Evolutionary conservation across 2,329 filamentous ascomycete genomes (phyloP).

Genomic region (Alternaria sp.): DNA sequence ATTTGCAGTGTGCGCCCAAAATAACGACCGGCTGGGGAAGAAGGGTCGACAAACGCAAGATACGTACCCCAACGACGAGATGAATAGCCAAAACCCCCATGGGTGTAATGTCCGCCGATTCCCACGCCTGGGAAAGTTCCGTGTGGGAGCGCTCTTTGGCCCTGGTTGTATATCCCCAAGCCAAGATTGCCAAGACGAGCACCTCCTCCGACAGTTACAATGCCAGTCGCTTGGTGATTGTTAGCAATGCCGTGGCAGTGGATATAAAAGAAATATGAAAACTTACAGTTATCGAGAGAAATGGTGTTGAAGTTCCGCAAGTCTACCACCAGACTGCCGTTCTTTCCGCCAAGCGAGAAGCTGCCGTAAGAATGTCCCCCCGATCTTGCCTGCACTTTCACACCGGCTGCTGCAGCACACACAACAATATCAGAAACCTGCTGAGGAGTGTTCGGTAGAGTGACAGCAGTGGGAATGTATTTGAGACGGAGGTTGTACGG

Average conservation of each 20-base stretch:
- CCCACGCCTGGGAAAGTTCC: conserved; percentile 58
- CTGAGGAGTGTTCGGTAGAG: conserved; percentile 59
- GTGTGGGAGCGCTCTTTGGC: conserved; percentile 54
- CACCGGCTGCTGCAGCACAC: conserved; percentile 59
- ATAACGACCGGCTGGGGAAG: too few relatives aligned
- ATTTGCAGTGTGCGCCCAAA: too few relatives aligned
- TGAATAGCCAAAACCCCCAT: conserved; percentile 38
- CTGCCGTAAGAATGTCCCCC: conserved; percentile 69
- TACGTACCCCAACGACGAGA: conserved; percentile 31
- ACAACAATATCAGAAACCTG: conserved; percentile 64
- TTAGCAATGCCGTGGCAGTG: conserved; percentile 19
- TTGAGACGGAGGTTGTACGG: conserved; percentile 29
- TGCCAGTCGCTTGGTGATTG: conserved; percentile 35
- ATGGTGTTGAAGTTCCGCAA: conserved; percentile 31
- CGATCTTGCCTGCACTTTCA: conserved; percentile 66
- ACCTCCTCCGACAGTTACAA: conserved; percentile 57
- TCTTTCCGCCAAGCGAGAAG: conserved; percentile 55
- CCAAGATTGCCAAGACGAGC: conserved; percentile 54
- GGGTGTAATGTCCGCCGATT: conserved; percentile 37
- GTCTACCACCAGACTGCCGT: conserved; percentile 52
- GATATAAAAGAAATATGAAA: conserved; percentile 48
- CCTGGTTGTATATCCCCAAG: conserved; percentile 31
- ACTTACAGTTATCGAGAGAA: conserved; percentile 50
- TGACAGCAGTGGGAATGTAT: conserved; percentile 60
- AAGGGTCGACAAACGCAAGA: too few relatives aligned